phyloP scores from a whole-genome alignment of 441 rosid species.

The Macaranga tanarius region DNA sequence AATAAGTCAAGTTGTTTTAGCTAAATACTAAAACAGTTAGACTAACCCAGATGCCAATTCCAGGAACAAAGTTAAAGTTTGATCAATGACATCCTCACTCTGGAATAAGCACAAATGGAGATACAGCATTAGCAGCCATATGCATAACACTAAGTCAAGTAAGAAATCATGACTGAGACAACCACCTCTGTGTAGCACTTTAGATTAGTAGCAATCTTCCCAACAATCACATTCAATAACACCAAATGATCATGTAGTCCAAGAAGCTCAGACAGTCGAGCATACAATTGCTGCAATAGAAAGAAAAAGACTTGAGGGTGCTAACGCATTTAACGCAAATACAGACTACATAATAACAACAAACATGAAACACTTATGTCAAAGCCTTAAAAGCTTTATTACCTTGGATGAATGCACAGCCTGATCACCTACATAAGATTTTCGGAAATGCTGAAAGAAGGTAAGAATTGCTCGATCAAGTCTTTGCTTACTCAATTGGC shows the following conservation, averaged over 20 bases:
- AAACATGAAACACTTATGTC: not conserved
- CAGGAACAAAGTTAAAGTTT: slow-evolving; percentile 87
- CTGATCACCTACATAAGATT: slow-evolving; percentile 99
- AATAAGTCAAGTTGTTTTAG: slow-evolving; percentile 10
- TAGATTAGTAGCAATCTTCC: slow-evolving; percentile 92
- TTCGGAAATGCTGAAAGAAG: slow-evolving; percentile 95
- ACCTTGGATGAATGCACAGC: slow-evolving; percentile 99
- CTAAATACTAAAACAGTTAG: slow-evolving; percentile 24
- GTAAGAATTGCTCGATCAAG: slow-evolving; percentile 97
- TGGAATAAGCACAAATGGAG: slow-evolving; percentile 34
- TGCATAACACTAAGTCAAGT: slow-evolving; percentile 17
- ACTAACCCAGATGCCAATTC: slow-evolving; percentile 98
- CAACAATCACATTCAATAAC: slow-evolving; percentile 88
- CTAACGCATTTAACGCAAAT: slow-evolving; percentile 12
- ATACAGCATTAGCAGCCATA: not conserved
- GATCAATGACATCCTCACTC: slow-evolving; percentile 96
- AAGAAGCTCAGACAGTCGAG: slow-evolving; percentile 87
- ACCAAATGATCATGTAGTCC: slow-evolving; percentile 95
- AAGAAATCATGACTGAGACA: slow-evolving; percentile 19
- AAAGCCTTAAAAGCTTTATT: slow-evolving; percentile 26
- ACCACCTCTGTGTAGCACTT: slow-evolving; percentile 91
- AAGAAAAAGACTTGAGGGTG: slow-evolving; percentile 37
- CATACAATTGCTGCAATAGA: slow-evolving; percentile 94
- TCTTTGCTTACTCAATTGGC: slow-evolving; percentile 91
- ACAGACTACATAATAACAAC: not conserved